Evolutionary conservation across 345 rosid genomes (phyloP).

Genomic region (Eutrema heterophyllum): DNA sequence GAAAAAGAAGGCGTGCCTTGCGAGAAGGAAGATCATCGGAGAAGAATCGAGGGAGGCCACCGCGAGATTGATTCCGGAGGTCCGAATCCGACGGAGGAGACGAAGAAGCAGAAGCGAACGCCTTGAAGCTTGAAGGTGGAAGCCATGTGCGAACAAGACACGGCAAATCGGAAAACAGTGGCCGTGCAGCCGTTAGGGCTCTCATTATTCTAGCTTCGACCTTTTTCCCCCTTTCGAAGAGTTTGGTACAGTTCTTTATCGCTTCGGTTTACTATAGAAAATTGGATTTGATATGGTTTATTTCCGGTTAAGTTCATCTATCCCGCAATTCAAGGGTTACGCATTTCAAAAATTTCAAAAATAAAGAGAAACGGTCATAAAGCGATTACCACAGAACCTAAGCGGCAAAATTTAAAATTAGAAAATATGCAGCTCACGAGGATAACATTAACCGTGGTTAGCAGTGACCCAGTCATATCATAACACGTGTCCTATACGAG

Average conservation of each 20-base stretch:
- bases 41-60: slow-evolving; percentile 83
- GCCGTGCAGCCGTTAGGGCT: slow-evolving; percentile 35
- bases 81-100: slow-evolving; percentile 32
- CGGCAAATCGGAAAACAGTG: slow-evolving; percentile 29
- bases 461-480: slow-evolving; percentile 2
- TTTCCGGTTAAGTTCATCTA: not conserved
- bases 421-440: slow-evolving; percentile 11
- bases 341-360: slow-evolving; percentile 7
- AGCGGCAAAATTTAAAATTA: slow-evolving; percentile 35
- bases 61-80: slow-evolving; percentile 66
- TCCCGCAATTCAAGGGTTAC: slow-evolving; percentile 2
- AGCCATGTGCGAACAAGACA: slow-evolving; percentile 34
- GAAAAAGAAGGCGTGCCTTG: slow-evolving; percentile 36
- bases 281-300: slow-evolving; percentile 5
- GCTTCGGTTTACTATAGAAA: not conserved
- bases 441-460: slow-evolving; percentile 11
- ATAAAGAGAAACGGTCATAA: slow-evolving; percentile 12
- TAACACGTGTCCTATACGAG: slow-evolving; percentile 24
- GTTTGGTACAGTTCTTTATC: slow-evolving; percentile 13
- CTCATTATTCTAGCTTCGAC: slow-evolving; percentile 35
- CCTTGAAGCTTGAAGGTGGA: slow-evolving; percentile 27
- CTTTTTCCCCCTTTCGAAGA: not conserved
- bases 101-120: slow-evolving; percentile 32
- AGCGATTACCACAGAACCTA: not conserved
- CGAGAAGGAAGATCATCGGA: slow-evolving; percentile 64